Conservation (phyloP, 805 yeast genomes). For the Nakazawaea ambrosiae region DNA sequence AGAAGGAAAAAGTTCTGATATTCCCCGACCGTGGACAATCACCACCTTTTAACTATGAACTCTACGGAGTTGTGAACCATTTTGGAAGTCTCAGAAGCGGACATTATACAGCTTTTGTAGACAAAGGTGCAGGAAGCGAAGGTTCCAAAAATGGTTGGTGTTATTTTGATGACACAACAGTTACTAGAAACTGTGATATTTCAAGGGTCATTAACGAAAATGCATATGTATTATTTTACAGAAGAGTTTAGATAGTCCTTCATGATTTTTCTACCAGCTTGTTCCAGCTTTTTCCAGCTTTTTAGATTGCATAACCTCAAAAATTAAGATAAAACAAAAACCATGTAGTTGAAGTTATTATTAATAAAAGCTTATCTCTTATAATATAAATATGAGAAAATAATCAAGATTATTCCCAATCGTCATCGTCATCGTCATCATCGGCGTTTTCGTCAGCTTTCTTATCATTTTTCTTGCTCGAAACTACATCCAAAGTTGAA, state of each 20-base stretch:
- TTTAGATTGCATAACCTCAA: too few species aligned
- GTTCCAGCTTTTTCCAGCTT: too few species aligned
- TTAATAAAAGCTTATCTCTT: too few species aligned
- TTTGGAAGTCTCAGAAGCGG: conserved; percentile 79
- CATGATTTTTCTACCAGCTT: too few species aligned
- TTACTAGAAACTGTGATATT: conserved; percentile 42
- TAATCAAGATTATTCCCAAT: too few species aligned
- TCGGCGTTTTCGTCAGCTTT: conserved; percentile 13
- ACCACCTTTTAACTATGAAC: conserved; percentile 72
- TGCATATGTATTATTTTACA: conserved; percentile 81
- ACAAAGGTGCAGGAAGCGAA: conserved; percentile 39
- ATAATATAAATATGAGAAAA: too few species aligned
- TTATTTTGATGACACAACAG: conserved; percentile 72
- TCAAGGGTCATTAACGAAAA: conserved; percentile 57
- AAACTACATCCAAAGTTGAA: conserved; percentile 27
- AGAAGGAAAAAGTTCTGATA: conserved; percentile 24
- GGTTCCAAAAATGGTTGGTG: conserved; percentile 53
- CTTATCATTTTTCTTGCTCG: conserved; percentile 11
- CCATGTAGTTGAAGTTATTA: too few species aligned
- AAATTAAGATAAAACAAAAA: too few species aligned
- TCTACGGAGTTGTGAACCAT: conserved; percentile 82
- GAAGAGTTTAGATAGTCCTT: conserved; percentile 35
- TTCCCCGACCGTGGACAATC: conserved; percentile 64
- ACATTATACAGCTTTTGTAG: conserved; percentile 79
- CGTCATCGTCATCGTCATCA: conserved; percentile 51